Conservation (phyloP, 805 yeast species). For the Candida yuanshanica region DNA sequence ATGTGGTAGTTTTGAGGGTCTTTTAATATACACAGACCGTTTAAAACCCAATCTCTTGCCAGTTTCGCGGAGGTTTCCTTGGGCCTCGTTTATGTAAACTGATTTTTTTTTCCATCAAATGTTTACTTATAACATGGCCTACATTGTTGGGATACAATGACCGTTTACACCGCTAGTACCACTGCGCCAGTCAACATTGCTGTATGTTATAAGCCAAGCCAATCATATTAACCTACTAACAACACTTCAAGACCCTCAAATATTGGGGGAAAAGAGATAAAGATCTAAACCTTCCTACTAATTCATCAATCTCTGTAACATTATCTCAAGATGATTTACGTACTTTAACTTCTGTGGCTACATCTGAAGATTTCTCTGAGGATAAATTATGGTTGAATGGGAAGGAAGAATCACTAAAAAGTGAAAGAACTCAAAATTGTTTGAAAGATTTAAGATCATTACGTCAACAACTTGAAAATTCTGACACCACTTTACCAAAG, state of each 20-base stretch:
- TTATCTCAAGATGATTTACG: constrained; percentile 85
- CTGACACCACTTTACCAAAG: constrained; percentile 48
- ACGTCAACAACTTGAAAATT: constrained; percentile 55
- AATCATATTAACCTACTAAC: neutral
- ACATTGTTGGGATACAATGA: no score
- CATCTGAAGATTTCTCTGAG: constrained; percentile 45
- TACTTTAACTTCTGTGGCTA: constrained; percentile 85
- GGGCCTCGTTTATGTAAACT: no score
- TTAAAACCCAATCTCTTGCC: no score
- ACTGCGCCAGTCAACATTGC: constrained; percentile 99
- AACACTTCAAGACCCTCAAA: constrained; percentile 59
- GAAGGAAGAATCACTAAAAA: constrained; percentile 62
- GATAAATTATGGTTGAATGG: constrained; percentile 88
- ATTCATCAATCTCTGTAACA: constrained; percentile 93
- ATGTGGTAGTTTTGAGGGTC: no score
- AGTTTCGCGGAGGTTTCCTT: no score
- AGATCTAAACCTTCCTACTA: constrained; percentile 85
- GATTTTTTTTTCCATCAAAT: no score
- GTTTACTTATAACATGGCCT: no score
- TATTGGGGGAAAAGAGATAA: constrained; percentile 99
- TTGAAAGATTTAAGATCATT: constrained; percentile 65
- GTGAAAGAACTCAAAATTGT: constrained; percentile 65
- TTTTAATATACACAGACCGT: no score
- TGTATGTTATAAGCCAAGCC: constrained; percentile 36
- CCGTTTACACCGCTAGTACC: constrained; percentile 66